Evolutionary conservation across 495 filamentous ascomycete genomes (phyloP).

Genomic region (Neurospora sp.): DNA sequence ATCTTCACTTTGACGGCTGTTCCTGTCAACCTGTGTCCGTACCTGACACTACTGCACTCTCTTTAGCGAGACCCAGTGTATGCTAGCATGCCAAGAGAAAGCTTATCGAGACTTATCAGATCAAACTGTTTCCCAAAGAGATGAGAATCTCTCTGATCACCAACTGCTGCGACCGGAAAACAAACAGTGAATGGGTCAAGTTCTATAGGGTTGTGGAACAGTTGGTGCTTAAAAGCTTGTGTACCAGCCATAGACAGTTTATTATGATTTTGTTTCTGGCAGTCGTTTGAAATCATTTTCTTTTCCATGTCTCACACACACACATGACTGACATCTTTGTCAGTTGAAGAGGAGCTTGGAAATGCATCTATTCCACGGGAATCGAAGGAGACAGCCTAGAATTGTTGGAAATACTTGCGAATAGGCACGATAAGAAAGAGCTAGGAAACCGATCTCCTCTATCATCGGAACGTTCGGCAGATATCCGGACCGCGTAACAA

Average conservation of each 20-base stretch:
- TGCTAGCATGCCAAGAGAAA: neutral
- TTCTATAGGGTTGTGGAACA: neutral
- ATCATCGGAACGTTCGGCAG: neutral
- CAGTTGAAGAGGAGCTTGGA: neutral
- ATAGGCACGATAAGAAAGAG: neutral
- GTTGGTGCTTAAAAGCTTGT: neutral
- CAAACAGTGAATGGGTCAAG: neutral
- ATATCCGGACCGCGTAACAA: neutral
- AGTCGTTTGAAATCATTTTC: neutral
- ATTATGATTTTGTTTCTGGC: neutral
- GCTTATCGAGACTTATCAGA: neutral
- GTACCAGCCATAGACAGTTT: neutral
- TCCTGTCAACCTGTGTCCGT: neutral
- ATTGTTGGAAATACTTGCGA: neutral
- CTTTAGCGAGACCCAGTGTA: neutral
- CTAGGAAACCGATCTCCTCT: neutral
- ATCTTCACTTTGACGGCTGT: neutral
- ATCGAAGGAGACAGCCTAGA: neutral
- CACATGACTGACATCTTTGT: neutral
- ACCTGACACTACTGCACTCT: neutral
- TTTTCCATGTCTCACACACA: neutral
- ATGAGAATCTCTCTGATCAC: neutral
- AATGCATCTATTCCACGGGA: neutral
- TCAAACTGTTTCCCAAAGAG: neutral
- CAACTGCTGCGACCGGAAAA: neutral